Evolutionary conservation across 2,329 filamentous ascomycete species (phyloP).

Genomic region (Thelonectria olida): DNA sequence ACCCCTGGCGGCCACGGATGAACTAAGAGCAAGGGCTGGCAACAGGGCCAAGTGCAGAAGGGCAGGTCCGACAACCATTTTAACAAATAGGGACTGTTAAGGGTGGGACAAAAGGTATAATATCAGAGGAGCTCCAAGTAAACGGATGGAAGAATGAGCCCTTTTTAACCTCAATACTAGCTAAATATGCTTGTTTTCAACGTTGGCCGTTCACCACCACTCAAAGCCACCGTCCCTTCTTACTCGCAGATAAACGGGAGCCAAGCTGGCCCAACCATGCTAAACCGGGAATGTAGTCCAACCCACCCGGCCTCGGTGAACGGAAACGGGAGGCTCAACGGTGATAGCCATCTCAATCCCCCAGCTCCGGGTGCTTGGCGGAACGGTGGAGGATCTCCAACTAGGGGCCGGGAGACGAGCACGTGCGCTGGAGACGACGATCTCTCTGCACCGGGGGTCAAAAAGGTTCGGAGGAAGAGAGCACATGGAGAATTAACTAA

Average conservation of each 20-base stretch:
- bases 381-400: slow-evolving; percentile 26
- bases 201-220: background rate
- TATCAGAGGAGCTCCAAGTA: background rate
- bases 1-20: slow-evolving; percentile 18
- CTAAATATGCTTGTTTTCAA: slow-evolving; percentile 21
- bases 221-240: background rate
- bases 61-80: slow-evolving; percentile 28
- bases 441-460: slow-evolving; percentile 11
- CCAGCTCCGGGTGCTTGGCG: slow-evolving; percentile 15
- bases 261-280: background rate
- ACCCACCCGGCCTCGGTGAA: slow-evolving; percentile 29
- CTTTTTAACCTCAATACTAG: background rate
- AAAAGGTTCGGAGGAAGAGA: slow-evolving; percentile 3
- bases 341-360: background rate
- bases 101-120: background rate
- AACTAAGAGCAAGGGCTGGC: slow-evolving; percentile 28
- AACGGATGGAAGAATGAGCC: too few relatives aligned
- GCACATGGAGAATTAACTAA: slow-evolving; percentile 31
- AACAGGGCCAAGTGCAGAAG: slow-evolving; percentile 31
- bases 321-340: slow-evolving; percentile 22
- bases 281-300: background rate
- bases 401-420: slow-evolving; percentile 17
- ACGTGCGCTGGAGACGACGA: slow-evolving; percentile 29
- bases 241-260: background rate
- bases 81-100: background rate